A percentile compares a stretch with the other conserved stretches of the same genome.
Evolutionary conservation across 352 stramenopile species (phyloP).

Genomic region (Globisporangium spinosum): DNA sequence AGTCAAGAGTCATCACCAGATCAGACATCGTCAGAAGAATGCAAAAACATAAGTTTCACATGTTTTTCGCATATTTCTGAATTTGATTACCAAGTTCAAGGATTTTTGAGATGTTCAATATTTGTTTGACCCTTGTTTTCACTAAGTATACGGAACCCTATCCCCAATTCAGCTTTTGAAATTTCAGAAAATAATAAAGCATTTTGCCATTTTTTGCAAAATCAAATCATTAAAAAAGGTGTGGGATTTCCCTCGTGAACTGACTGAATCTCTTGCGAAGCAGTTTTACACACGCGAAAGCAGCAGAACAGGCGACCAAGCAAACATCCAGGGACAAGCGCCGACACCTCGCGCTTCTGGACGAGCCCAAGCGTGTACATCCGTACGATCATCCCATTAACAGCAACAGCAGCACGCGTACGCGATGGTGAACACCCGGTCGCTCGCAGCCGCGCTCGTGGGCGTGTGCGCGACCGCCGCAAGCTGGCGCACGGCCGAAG

Average conservation of each 20-base stretch:
- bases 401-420: not conserved
- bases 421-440: constrained; percentile 5
- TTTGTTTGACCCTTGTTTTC: too few relatives aligned
- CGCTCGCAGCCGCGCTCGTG: constrained; percentile 4
- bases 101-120: too few relatives aligned
- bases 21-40: not conserved
- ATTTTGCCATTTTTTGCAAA: too few relatives aligned
- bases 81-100: too few relatives aligned
- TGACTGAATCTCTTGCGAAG: constrained; percentile 1
- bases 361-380: not conserved
- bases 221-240: too few relatives aligned
- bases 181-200: too few relatives aligned
- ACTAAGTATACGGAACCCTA: too few relatives aligned
- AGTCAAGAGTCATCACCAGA: not conserved
- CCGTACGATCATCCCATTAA: not conserved
- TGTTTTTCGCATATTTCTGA: too few relatives aligned
- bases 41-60: too few relatives aligned
- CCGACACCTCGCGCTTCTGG: not conserved
- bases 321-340: not conserved
- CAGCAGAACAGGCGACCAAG: not conserved
- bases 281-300: not conserved
- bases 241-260: not conserved
- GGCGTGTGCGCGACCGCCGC: not conserved
- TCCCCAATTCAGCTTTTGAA: too few relatives aligned
- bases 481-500: constrained; percentile 12